Conservation (phyloP, 139 green algal genomes). For the Ulvella scutata region DNA sequence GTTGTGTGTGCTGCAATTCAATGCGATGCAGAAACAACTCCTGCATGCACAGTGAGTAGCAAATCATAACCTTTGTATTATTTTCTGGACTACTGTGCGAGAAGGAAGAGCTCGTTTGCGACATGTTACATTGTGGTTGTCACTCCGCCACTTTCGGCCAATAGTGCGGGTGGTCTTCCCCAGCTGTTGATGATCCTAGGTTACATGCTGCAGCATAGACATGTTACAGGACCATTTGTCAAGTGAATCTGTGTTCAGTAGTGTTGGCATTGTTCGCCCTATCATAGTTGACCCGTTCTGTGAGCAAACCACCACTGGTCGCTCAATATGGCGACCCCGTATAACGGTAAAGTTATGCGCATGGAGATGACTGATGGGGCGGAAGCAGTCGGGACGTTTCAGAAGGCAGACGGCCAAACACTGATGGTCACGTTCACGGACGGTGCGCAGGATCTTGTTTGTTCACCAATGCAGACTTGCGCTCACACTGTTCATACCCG, state of each 20-base stretch:
- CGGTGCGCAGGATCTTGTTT: not conserved
- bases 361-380: not conserved
- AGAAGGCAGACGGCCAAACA: not conserved
- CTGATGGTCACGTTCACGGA: not conserved
- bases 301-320: not conserved
- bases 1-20: not conserved
- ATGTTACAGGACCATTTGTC: not conserved
- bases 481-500: no score
- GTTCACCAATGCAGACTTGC: no score
- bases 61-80: no score
- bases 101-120: no score
- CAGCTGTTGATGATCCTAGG: not conserved
- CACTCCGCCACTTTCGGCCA: no score
- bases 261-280: not conserved
- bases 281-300: not conserved
- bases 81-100: no score
- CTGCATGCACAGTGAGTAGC: no score
- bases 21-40: not conserved
- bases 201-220: not conserved
- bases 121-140: no score
- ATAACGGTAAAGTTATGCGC: not conserved
- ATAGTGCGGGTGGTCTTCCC: no score
- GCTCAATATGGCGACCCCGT: not conserved
- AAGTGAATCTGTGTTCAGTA: not conserved
- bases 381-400: not conserved